Base-by-base conservation (phyloP, 768 basidiomycete genomes). In the Boletus sp. region DNA sequence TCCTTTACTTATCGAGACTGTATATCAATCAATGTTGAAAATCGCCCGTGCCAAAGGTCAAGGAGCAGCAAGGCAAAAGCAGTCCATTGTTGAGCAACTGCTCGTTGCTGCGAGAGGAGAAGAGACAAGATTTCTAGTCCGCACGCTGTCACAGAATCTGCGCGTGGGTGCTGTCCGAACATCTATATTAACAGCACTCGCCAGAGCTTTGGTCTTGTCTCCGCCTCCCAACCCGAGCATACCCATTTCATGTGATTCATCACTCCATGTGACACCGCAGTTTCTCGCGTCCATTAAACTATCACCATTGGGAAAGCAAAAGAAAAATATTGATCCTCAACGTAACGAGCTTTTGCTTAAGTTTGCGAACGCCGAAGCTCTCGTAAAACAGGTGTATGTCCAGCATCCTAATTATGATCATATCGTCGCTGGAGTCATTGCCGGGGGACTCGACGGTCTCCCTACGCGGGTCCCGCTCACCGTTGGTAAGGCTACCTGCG, bases 161-260 rank as follows among this genome's bases (percentile, higher is more conserved):
- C 83, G 91, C 43, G 93, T 96, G 15, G 94, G 94, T 1, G 94
- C 93, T 3, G 91, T 94, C 29, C 79, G 90, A 59, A 83, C 88
- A 25, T 87, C 93, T 7, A 81, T 96, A 33, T 77, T 94, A 46
- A 84, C 83, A 23, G 88, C 90, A 11, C 75, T 96, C 23, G 88
- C 93, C 30, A 77, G 91, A 45, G 88, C 92, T 1, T 79, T 89
- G 60, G 87, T 85, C 19, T 72, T 95, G 55, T 81, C 78, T 41
- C 76, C 77, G 14, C 75, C 78, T 11, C 29, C 62, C 34, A 64
- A 64, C 38, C 34, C 72, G 33, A 51, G 47, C 21, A 56, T 58
- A 53, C 43, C 60, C 21, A 55, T 59, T 44, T 46, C 48, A 19
- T 38, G 56, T 15, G 56, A 55, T 41, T 72, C 73, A 21, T 58